Conservation (phyloP, 106 monocot species). For the Narthecium ossifragum region DNA sequence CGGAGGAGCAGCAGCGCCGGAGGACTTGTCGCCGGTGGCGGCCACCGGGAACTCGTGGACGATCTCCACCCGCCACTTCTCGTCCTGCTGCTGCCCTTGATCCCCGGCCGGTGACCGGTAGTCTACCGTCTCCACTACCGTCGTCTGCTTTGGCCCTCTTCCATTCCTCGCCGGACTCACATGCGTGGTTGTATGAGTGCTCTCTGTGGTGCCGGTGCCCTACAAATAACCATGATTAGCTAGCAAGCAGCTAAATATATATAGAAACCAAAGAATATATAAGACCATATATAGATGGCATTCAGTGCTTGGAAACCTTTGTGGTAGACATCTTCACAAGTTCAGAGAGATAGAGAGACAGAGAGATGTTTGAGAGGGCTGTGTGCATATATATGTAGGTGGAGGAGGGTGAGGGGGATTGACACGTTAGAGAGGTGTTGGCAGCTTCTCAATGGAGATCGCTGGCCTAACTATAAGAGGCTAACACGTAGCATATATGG, state of each 20-base stretch:
- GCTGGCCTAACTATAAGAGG: no score
- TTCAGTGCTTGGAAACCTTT: not conserved
- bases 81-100: constrained; percentile 7
- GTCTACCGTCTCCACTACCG: constrained; percentile 24
- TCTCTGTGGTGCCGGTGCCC: not conserved
- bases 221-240: not conserved
- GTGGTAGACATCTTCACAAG: not conserved
- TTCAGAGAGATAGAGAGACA: not conserved
- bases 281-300: not conserved
- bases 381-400: not conserved
- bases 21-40: no score
- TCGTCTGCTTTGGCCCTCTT: not conserved
- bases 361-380: not conserved
- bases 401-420: not conserved
- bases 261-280: not conserved
- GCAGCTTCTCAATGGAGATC: no score
- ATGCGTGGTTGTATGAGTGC: not conserved
- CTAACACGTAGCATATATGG: not conserved
- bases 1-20: no score
- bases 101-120: constrained; percentile 16
- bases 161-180: no score
- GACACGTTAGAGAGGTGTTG: not conserved
- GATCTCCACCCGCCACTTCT: constrained; percentile 9
- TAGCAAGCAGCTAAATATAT: not conserved
- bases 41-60: constrained; percentile 7